Evolutionary conservation across 2,329 filamentous ascomycete genomes (phyloP), one percentile per base, ranked within the genome.

Genomic region (Penicillium sp.): DNA sequence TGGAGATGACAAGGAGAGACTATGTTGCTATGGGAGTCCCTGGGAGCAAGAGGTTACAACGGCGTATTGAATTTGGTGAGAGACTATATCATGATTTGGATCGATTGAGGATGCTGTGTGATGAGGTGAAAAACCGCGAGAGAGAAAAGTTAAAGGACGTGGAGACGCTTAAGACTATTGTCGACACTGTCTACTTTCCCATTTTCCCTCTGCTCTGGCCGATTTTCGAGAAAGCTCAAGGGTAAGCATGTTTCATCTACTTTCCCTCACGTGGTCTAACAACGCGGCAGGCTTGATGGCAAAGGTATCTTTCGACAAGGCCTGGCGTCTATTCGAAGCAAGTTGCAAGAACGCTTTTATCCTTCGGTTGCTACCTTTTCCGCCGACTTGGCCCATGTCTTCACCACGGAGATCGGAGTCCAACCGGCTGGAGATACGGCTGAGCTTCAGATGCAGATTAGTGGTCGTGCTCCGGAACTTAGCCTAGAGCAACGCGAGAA

Each of bases 1-100:
- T 96, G 85, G 93, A 98, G 70, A 84, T 98, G 57, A 96, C 93
- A 2, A 81, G 93, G 45, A 85, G 93, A 52, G 91, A 97, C 69
- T 98, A 96, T 69, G 86, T 86, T 15, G 85, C 86, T 33, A 95
- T 97, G 88, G 93, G 93, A 6, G 83, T 86, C 34, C 83, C 82
- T 42, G 93, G 93, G 48, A 83, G 84, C 61, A 79, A 85, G 22
- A 80, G 88, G 43, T 76, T 98, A 28, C 77, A 84, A 44, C 79
- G 89, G 51, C 83, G 93, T 39, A 90, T 97, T 58, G 87, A 91
- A 54, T 98, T 98, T 66, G 88, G 88, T 7, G 79, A 90, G 58
- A 78, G 76, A 34, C 62, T 72, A 28, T 68, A 64, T 53, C 57
- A 62, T 49, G 90, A 97, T 64, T 81, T 98, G 53, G 83, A 86